Evolutionary conservation across 2,329 filamentous ascomycete species (phyloP).

Genomic region (Pseudocercospora fijiensis): DNA sequence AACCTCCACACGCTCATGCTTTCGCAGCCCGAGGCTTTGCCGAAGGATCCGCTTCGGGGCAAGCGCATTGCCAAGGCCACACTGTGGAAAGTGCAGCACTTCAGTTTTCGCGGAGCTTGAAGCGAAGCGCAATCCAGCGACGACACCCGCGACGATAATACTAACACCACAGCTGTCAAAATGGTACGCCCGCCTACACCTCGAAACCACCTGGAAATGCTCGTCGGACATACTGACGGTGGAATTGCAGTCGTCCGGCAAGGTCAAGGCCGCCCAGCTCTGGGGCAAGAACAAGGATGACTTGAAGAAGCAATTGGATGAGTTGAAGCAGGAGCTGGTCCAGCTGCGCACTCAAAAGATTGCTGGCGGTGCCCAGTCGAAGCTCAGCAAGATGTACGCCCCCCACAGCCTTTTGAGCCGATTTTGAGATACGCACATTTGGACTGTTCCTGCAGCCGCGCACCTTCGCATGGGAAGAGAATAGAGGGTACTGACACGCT

Average conservation of each 20-base stretch:
- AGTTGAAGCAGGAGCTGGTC: constrained; percentile 94
- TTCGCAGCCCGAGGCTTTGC: too few species aligned
- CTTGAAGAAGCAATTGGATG: constrained; percentile 88
- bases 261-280: constrained; percentile 94
- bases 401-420: neutral
- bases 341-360: constrained; percentile 99
- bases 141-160: constrained; percentile 19
- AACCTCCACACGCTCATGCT: too few species aligned
- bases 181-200: constrained; percentile 31
- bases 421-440: neutral
- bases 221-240: constrained; percentile 21
- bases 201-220: neutral
- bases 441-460: neutral
- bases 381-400: constrained; percentile 94
- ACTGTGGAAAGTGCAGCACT: too few species aligned
- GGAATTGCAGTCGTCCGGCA: constrained; percentile 57
- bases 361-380: constrained; percentile 82
- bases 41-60: too few species aligned
- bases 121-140: constrained; percentile 20
- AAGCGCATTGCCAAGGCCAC: neutral
- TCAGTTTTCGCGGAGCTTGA: constrained; percentile 7
- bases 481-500: constrained; percentile 18
- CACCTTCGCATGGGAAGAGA: constrained; percentile 1
- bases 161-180: constrained; percentile 30
- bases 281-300: constrained; percentile 99